Percentiles rank a stretch among this genome's conserved stretches.
phyloP scores from a whole-genome alignment of 805 yeast genomes.

The Saturnispora serradocipensis region DNA sequence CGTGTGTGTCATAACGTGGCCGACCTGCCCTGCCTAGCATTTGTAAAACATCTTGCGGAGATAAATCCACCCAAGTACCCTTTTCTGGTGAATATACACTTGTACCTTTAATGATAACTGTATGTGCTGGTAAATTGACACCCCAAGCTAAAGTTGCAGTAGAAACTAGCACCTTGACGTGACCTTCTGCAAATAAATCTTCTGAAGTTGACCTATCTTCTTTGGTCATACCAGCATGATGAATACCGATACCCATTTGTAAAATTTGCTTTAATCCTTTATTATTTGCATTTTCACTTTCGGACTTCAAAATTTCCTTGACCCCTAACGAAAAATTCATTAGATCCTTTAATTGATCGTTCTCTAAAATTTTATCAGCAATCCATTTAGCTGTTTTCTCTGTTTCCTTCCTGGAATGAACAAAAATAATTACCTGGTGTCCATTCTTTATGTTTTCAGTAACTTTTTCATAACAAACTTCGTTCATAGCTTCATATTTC shows the following conservation, averaged over 20 bases:
- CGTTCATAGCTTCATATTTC: constrained; percentile 74
- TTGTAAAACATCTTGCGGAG: constrained; percentile 91
- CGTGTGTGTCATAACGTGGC: constrained; percentile 85
- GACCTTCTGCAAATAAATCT: constrained; percentile 82
- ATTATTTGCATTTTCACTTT: constrained; percentile 48
- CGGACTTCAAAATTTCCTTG: constrained; percentile 52
- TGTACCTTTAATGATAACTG: constrained; percentile 89
- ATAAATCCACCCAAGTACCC: constrained; percentile 83
- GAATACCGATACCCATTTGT: constrained; percentile 74
- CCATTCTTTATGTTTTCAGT: constrained; percentile 51
- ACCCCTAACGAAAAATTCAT: constrained; percentile 47
- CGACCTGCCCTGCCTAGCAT: constrained; percentile 99
- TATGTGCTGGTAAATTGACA: constrained; percentile 90
- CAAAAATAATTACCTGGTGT: constrained; percentile 82
- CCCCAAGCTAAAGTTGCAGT: constrained; percentile 98
- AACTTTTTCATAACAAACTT: constrained; percentile 78
- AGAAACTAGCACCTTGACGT: constrained; percentile 72
- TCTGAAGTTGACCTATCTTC: constrained; percentile 71
- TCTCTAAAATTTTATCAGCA: constrained; percentile 50
- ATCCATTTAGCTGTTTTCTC: constrained; percentile 72
- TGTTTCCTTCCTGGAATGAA: constrained; percentile 91
- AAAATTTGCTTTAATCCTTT: constrained; percentile 48
- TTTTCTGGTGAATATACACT: constrained; percentile 86
- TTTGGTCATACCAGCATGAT: constrained; percentile 80
- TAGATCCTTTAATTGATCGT: constrained; percentile 36